Base-by-base conservation (phyloP, 2,329 filamentous ascomycete species). In the Aspergillus ochraceoroseus region DNA sequence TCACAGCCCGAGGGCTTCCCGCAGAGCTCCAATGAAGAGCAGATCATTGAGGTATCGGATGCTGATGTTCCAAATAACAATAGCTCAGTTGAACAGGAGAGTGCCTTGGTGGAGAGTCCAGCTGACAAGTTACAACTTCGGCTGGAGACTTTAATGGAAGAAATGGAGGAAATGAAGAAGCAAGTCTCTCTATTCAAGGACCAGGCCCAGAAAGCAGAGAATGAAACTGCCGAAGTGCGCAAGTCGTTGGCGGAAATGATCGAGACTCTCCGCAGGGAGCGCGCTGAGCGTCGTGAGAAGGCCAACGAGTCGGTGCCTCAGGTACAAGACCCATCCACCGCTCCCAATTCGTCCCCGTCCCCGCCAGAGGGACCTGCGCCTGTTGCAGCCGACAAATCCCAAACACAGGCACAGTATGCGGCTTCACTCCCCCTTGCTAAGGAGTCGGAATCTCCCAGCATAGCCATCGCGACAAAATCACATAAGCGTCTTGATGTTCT, bases 191-290 rank as follows among this genome's bases (percentile, higher is more conserved):
- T 74, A 5, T 95, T 86, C 69, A 83, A 83, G 55, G 71, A 77
- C 41, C 80, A 87, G 19, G 88, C 88, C 6, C 85, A 95, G 62
- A 75, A 71, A 43, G 89, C 88, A 3, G 90, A 96, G 61, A 70
- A 76, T 6, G 88, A 95, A 54, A 78, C 83, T 31, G 79, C 83
- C 39, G 73, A 78, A 28, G 79, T 82, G 38, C 80, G 83, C 39
- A 82, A 84, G 62, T 83, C 83, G 1, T 68, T 98, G 30, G 82
- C 85, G 1, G 86, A 95, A 59, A 92, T 96, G 87, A 82, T 95
- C 8, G 74, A 86, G 53, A 82, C 83, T 51, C 83, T 95, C 41
- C 79, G 88, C 38, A 74, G 72, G 53, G 81, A 88, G 46, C 64
- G 63, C 23, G 52, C 79, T 81, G 52, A 77, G 77, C 50, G 73